Base-by-base conservation (phyloP, 495 filamentous ascomycete species). In the Xylaria intraflava region DNA sequence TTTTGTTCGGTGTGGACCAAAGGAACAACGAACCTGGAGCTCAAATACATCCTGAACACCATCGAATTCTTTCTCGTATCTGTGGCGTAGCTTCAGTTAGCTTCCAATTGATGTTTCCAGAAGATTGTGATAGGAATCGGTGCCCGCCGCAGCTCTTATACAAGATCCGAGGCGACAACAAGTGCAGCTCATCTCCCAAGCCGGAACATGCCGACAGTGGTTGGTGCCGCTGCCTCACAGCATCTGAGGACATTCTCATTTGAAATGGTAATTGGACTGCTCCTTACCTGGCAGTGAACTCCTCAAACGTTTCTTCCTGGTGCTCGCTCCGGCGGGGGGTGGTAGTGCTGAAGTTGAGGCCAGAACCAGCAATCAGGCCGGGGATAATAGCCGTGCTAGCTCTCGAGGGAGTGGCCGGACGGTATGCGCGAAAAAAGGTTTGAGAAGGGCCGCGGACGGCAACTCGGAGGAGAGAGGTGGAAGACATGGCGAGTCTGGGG, bases 41-140 rank as follows among this genome's bases (percentile, higher is more conserved):
- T 99, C 93, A 76, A 99, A 99, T 61, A 96, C 93, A 78, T 99
- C 93, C 74, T 97, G 88, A 47, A 99, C 93, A 67, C 73, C 72
- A 39, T 99, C 91, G 72, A 99, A 99, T 76, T 99, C 93, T 80
- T 95, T 95, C 82, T 97, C 93, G 69, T 95, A 99, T 75, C 93
- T 99, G 65, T 55, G 40, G 53, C 46, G 54, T 41, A 26, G 49
- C 56, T 33, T 27, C 24, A 39, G 51, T 72, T 61, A 66, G 61
- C 63, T 53, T 58, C 30, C 29, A 55, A 59, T 42, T 33, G 35
- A 46, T 16, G 24, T 12, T 29, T 30, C 10, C 22, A 22, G 3
- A 19, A 16, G 23, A 23, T 39, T 24, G 36, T 27, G 36, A 38
- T 26, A 35, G 48, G 56, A 60, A 64, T 66, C 62, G 64, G 59